Evolutionary conservation across 345 rosid genomes (phyloP).

Genomic region (Rhodamnia argentea): DNA sequence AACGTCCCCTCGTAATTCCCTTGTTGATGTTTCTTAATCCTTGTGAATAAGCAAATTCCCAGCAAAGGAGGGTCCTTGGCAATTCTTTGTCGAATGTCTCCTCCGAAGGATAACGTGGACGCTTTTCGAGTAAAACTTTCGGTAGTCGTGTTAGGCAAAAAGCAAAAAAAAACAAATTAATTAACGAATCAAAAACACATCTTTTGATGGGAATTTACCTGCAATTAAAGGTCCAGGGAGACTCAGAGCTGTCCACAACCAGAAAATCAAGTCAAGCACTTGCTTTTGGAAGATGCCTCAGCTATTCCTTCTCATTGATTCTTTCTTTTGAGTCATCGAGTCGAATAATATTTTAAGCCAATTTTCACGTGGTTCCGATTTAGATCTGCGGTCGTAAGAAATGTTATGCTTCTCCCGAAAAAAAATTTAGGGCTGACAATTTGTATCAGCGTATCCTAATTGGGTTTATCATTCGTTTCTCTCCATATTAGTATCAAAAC

Average conservation of each 20-base stretch:
- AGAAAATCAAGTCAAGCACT: not conserved
- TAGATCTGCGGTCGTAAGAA: not conserved
- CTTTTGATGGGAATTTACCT: not conserved
- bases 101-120: not conserved
- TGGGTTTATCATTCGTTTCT: not conserved
- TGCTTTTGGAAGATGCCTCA: not conserved
- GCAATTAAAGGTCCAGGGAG: not conserved
- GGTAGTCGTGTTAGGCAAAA: not conserved
- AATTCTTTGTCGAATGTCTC: not conserved
- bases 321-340: not conserved
- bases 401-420: not conserved
- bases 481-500: not conserved
- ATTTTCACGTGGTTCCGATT: not conserved
- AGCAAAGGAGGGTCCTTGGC: not conserved
- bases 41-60: not conserved
- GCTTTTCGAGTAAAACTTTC: not conserved
- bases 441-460: not conserved
- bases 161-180: not conserved
- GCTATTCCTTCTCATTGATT: not conserved
- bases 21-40: not conserved
- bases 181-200: not conserved
- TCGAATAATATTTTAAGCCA: not conserved
- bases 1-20: not conserved
- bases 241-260: not conserved
- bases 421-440: not conserved